Evolutionary conservation across 2,329 filamentous ascomycete species (phyloP).

Genomic region (Microcyclospora tardicrescens): DNA sequence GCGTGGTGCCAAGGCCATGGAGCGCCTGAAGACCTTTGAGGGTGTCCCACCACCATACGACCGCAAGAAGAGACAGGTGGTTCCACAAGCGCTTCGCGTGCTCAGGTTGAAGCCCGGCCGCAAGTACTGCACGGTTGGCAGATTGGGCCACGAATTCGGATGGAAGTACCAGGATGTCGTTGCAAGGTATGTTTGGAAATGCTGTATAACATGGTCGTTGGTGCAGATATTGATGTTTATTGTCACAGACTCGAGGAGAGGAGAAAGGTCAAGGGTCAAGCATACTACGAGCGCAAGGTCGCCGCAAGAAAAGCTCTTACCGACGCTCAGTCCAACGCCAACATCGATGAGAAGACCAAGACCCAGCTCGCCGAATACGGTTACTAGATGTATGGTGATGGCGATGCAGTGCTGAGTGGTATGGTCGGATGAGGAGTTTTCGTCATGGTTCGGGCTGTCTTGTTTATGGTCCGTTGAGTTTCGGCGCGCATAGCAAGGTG

Average conservation of each 20-base stretch:
- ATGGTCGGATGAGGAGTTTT: too few species aligned
- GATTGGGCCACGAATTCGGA: conserved; percentile 96
- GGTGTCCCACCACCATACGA: conserved; percentile 97
- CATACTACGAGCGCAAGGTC: conserved; percentile 99
- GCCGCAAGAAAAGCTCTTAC: conserved; percentile 76
- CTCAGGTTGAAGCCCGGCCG: conserved; percentile 95
- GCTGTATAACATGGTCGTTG: conserved; percentile 11
- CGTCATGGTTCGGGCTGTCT: too few species aligned
- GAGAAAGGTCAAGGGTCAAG: conserved; percentile 97
- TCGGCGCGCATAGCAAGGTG: too few species aligned
- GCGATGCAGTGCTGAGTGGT: background rate
- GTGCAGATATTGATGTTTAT: conserved; percentile 4
- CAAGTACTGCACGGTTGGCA: conserved; percentile 99
- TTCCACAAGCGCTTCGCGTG: conserved; percentile 93
- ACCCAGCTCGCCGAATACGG: conserved; percentile 79
- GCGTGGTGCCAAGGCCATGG: conserved; percentile 87
- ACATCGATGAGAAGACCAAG: conserved; percentile 74
- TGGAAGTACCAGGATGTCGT: conserved; percentile 99
- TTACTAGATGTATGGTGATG: conserved; percentile 55
- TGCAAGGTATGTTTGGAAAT: conserved; percentile 59
- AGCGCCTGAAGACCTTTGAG: conserved; percentile 99
- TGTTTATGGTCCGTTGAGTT: too few species aligned
- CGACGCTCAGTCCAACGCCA: conserved; percentile 85
- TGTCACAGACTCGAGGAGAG: conserved; percentile 81
- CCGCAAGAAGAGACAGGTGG: conserved; percentile 99